These are phyloP conservation scores for Hyaloperonospora brassicae DNA, from an alignment of 352 stramenopile genomes.

Conservation along the genomic window DNA sequence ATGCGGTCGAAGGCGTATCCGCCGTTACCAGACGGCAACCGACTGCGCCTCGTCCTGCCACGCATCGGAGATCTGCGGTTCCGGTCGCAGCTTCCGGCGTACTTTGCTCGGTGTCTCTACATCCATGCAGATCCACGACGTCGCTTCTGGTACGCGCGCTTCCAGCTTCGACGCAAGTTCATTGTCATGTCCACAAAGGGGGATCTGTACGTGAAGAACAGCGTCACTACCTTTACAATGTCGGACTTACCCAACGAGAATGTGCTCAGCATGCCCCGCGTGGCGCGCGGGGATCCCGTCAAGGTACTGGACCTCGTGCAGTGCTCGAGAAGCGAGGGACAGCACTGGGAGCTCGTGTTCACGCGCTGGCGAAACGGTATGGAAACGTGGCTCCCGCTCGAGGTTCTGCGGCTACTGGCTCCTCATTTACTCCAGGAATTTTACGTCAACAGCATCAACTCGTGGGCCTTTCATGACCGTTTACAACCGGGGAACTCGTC, in stretches of 20 bases:
- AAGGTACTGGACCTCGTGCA: constrained; percentile 69
- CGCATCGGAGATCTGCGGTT: constrained; percentile 45
- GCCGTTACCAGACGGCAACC: constrained; percentile 33
- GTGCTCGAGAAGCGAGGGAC: constrained; percentile 35
- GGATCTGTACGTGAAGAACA: constrained; percentile 53
- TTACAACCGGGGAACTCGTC: constrained; percentile 32
- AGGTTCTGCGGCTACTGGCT: constrained; percentile 40
- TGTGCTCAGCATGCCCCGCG: constrained; percentile 46
- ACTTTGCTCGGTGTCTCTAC: constrained; percentile 41
- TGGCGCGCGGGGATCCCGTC: constrained; percentile 44
- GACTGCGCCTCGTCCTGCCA: constrained; percentile 44
- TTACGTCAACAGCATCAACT: constrained; percentile 74
- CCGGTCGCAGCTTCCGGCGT: constrained; percentile 36
- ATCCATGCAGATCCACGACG: constrained; percentile 44
- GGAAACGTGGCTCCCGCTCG: constrained; percentile 60
- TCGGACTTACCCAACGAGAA: constrained; percentile 34
- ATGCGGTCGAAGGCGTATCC: constrained; percentile 63
- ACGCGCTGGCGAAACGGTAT: constrained; percentile 58
- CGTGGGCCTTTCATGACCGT: constrained; percentile 49
- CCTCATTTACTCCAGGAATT: constrained; percentile 55
- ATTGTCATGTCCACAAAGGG: constrained; percentile 66
- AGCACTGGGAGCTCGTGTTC: constrained; percentile 60
- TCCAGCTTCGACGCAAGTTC: constrained; percentile 56
- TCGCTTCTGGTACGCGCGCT: constrained; percentile 43
- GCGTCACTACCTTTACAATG: constrained; percentile 26